Base-by-base conservation (phyloP, 169 alveolate species). In the Plasmodium vivax region DNA sequence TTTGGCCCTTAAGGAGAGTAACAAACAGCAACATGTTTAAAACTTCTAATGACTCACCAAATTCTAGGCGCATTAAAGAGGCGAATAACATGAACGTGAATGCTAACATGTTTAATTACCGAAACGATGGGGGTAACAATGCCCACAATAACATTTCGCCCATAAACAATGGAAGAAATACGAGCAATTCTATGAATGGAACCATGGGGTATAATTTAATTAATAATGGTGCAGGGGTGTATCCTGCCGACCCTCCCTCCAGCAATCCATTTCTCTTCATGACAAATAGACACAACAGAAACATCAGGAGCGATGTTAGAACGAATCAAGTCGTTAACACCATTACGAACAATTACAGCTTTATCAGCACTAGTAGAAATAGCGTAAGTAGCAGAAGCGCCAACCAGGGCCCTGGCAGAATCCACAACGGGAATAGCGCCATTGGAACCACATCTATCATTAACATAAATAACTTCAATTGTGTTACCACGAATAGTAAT, bases 1-100 rank as follows among this genome's bases (percentile, higher is more conserved):
- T 84, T 2, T 84, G 92, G 92, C 92, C 92, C 36, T 32, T 84
- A 84, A 84, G 92, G 71, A 84, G 82, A 72, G 92, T 84, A 43
- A 84, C 83, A 62, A 84, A 84, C 71, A 38, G n/a, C 58, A 62
- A 5, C 74, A 36, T 51, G 9, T 30, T 32, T 27, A 23, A 16
- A 82, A 41, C 30, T 16, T 54, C 23, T 32, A 27, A 45, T 82
- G 79, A 19, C 68, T 51, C 79, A 82, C n/a, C 54, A 32, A 82
- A 82, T 56, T 56, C 47, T 19, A 56, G 62, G n/a, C 45, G n/a
- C 16, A 84, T 71, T 16, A 71, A 19, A 14, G 83, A 38, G 71
- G 23, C 74, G 30, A 84, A 54, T 54, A 84, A 19, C 71, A 12
- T 84, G 74, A 71, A 38, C 51, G 34, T 72, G 38, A 82, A 82